Percentiles rank a stretch among this genome's conserved stretches.
phyloP scores from a whole-genome alignment of 148 eudicot species.

The Bassia scoparia region DNA sequence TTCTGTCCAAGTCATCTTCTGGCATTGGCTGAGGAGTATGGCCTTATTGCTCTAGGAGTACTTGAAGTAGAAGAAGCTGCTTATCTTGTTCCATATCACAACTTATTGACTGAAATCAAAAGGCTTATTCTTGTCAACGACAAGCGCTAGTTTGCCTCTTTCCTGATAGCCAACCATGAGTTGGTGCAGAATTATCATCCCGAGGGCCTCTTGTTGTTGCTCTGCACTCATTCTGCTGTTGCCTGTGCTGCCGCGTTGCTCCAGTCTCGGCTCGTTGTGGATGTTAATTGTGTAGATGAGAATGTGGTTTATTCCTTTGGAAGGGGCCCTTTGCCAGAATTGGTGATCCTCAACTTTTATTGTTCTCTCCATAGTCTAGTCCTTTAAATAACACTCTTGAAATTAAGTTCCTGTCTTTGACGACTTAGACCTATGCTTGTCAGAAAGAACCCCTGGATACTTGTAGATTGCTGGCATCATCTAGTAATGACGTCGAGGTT shows the following conservation, averaged over 20 bases:
- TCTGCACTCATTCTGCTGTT: background rate
- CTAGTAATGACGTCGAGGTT: background rate
- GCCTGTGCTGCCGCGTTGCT: background rate
- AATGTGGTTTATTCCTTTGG: too few species aligned
- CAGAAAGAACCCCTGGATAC: too few species aligned
- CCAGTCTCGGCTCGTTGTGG: background rate
- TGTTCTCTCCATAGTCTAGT: background rate
- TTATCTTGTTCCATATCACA: background rate
- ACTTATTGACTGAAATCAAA: background rate
- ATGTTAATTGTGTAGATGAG: too few species aligned
- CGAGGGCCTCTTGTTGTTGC: background rate
- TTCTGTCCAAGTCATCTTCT: background rate
- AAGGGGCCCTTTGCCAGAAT: background rate
- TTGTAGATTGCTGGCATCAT: too few species aligned
- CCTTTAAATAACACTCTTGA: background rate
- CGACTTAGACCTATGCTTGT: background rate
- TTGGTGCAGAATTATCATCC: background rate
- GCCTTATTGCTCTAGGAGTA: background rate
- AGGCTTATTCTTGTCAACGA: background rate
- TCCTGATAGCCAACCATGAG: background rate
- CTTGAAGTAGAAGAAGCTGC: background rate
- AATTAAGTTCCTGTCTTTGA: background rate
- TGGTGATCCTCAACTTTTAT: background rate
- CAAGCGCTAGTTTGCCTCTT: background rate
- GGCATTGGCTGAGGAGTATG: background rate